phyloP scores from a whole-genome alignment of 2,329 filamentous ascomycete species.

The Xylaria polymorpha region DNA sequence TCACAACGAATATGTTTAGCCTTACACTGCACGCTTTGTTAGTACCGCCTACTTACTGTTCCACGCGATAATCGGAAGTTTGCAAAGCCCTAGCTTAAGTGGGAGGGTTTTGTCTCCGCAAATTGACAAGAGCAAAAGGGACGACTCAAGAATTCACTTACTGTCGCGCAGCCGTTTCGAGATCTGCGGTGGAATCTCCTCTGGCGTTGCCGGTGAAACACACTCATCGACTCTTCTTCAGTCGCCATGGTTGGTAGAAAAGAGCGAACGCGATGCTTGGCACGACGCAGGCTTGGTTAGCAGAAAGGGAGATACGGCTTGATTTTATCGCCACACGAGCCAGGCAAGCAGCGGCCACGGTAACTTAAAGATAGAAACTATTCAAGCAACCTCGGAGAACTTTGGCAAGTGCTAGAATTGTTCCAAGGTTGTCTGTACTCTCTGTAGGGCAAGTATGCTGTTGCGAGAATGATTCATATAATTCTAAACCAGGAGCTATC shows the following conservation, averaged over 20 bases:
- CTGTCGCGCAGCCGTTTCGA: slow-evolving; percentile 48
- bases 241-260: slow-evolving; percentile 29
- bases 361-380: slow-evolving; percentile 8
- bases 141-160: slow-evolving; percentile 28
- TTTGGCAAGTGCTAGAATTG: slow-evolving; percentile 16
- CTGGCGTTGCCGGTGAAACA: slow-evolving; percentile 48
- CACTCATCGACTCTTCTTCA: slow-evolving; percentile 40
- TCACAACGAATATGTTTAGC: slow-evolving; percentile 60
- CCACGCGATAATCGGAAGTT: background rate
- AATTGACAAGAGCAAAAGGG: slow-evolving; percentile 7
- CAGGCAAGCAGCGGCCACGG: background rate
- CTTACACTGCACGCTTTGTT: slow-evolving; percentile 48
- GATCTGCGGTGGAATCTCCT: slow-evolving; percentile 51
- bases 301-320: slow-evolving; percentile 8
- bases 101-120: background rate
- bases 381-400: slow-evolving; percentile 1
- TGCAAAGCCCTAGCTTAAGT: slow-evolving; percentile 2
- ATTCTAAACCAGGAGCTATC: slow-evolving; percentile 30
- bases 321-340: slow-evolving; percentile 14
- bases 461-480: slow-evolving; percentile 27
- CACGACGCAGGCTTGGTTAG: slow-evolving; percentile 1
- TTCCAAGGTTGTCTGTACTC: slow-evolving; percentile 8
- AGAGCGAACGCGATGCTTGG: slow-evolving; percentile 14
- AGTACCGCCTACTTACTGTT: slow-evolving; percentile 22
- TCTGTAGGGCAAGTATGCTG: slow-evolving; percentile 10